Percentiles rank a stretch among this genome's conserved stretches.
These are phyloP conservation scores for Dendrostoma leiphaemia DNA, from an alignment of 2,329 filamentous ascomycete genomes.

Conservation along the genomic window DNA sequence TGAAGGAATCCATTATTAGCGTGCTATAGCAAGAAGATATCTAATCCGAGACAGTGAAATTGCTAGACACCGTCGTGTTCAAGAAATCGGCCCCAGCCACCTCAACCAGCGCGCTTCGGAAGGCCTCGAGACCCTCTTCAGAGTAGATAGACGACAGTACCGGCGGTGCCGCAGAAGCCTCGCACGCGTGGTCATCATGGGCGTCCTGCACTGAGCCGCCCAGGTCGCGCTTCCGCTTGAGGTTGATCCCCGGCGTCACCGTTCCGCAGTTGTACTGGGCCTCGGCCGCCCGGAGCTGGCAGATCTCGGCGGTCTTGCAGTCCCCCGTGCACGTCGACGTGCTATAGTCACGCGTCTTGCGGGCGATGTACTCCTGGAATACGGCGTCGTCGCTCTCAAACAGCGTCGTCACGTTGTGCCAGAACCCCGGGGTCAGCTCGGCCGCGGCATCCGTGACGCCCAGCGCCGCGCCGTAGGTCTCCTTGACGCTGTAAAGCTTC, in stretches of 20 bases:
- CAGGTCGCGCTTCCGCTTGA: conserved; percentile 1
- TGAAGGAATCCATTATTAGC: not conserved
- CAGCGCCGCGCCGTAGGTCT: conserved; percentile 47
- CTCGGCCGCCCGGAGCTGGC: conserved; percentile 34
- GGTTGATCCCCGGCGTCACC: conserved; percentile 13
- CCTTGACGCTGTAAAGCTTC: conserved; percentile 56
- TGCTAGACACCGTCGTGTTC: conserved; percentile 11
- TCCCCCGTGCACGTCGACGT: conserved; percentile 30
- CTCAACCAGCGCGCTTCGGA: not conserved
- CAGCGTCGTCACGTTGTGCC: conserved; percentile 39
- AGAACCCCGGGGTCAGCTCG: conserved; percentile 50
- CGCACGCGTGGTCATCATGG: conserved; percentile 5
- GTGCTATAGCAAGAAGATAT: not conserved
- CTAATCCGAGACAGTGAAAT: not conserved
- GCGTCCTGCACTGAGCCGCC: not conserved
- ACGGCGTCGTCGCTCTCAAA: conserved; percentile 33
- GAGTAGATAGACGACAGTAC: conserved; percentile 16
- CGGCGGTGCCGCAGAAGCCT: conserved; percentile 7
- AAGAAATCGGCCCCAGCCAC: conserved; percentile 6
- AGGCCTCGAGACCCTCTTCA: not conserved
- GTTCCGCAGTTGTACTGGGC: conserved; percentile 34
- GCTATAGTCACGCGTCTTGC: conserved; percentile 33
- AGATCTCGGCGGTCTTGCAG: conserved; percentile 34
- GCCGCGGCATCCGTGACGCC: conserved; percentile 34
- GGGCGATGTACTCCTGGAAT: conserved; percentile 36